phyloP scores from a whole-genome alignment of 192 early-diverging fungal genomes.

The Coemansia sp. region DNA sequence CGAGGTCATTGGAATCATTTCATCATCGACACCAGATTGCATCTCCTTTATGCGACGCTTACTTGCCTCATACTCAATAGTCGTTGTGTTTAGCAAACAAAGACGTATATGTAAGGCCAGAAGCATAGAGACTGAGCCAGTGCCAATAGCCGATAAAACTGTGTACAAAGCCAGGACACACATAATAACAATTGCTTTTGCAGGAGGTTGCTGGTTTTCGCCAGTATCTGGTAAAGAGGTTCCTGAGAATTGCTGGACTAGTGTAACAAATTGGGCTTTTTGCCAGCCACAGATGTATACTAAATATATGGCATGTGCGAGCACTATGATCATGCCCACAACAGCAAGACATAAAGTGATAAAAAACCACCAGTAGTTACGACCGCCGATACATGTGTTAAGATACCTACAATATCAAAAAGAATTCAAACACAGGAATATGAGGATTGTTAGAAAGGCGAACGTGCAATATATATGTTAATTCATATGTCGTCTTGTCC shows the following conservation, averaged over 20 bases:
- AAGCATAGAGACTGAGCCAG: conserved; percentile 23
- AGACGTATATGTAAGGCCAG: conserved; percentile 38
- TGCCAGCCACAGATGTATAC: conserved; percentile 26
- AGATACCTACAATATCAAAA: conserved; percentile 16
- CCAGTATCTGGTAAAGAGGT: conserved; percentile 1
- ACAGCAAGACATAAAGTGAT: conserved; percentile 15
- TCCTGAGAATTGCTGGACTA: not conserved
- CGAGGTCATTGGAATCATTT: conserved; percentile 20
- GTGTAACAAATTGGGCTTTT: conserved; percentile 6
- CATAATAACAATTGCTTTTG: conserved; percentile 4
- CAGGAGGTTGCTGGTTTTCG: not conserved
- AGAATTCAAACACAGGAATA: too few species aligned
- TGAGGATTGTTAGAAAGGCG: too few species aligned
- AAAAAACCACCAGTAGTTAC: conserved; percentile 39
- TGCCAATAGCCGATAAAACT: conserved; percentile 2
- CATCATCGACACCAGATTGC: not conserved
- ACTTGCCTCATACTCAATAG: conserved; percentile 32
- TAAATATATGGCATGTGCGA: conserved; percentile 6
- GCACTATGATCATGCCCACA: conserved; percentile 13
- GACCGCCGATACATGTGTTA: conserved; percentile 30
- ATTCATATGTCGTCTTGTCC: too few species aligned
- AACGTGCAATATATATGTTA: too few species aligned
- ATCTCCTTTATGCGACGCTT: conserved; percentile 9
- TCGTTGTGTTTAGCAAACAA: conserved; percentile 26
- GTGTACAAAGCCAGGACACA: conserved; percentile 27